A percentile compares a stretch with the other conserved stretches of the same genome.
These are phyloP conservation scores for Asterella californica DNA, from an alignment of 225 moss, liverwort and hornwort species.

Conservation along the genomic window DNA sequence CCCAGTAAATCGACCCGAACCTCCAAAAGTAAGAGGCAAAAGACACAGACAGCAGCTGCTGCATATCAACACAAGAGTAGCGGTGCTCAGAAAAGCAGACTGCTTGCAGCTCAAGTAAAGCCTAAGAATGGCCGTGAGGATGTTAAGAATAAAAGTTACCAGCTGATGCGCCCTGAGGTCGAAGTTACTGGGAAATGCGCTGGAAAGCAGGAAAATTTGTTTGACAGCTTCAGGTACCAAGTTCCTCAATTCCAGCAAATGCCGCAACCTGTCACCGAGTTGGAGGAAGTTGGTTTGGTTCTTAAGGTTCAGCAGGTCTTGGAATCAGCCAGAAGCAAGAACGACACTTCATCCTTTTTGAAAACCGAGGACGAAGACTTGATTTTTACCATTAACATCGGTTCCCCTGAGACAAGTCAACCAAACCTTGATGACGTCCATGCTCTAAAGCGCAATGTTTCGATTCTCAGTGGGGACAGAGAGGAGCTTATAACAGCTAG, in stretches of 20 bases:
- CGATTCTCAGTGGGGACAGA: not conserved
- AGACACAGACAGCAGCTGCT: slow-evolving; percentile 5
- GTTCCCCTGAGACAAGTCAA: slow-evolving; percentile 6
- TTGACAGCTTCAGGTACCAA: slow-evolving; percentile 12
- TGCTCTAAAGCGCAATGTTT: not conserved
- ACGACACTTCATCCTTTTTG: not conserved
- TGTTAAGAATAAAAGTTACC: not conserved
- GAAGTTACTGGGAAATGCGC: not conserved
- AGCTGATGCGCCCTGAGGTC: not conserved
- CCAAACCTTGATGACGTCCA: not conserved
- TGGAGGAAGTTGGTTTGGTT: not conserved
- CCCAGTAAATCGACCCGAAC: not conserved
- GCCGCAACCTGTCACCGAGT: not conserved
- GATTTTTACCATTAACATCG: not conserved
- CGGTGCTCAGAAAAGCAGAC: not conserved
- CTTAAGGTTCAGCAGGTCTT: not conserved
- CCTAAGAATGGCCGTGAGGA: slow-evolving; percentile 23
- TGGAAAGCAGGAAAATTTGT: not conserved
- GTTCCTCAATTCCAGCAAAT: not conserved
- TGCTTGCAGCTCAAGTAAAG: not conserved
- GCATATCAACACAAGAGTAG: not conserved
- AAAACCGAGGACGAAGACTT: not conserved
- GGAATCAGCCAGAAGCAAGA: not conserved
- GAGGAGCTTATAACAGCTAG: not conserved
- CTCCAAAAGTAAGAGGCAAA: slow-evolving; percentile 17